Evolutionary conservation across 345 rosid genomes (phyloP).

Genomic region (Adansonia digitata): DNA sequence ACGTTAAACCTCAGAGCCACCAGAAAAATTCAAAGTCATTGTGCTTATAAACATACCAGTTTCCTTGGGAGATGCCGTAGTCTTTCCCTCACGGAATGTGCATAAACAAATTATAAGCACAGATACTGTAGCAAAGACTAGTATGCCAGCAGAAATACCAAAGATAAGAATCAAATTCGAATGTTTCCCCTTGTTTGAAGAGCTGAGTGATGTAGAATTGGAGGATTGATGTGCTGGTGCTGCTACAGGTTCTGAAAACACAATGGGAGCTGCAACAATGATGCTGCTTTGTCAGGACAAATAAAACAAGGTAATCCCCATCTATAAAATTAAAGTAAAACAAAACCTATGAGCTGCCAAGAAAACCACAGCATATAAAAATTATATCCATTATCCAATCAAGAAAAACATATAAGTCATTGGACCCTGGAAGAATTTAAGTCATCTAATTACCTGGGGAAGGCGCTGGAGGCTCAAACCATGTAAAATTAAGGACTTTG

Average conservation of each 20-base stretch:
- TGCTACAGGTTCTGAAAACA: constrained; percentile 46
- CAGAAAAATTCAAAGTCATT: constrained; percentile 2
- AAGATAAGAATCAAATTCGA: constrained; percentile 58
- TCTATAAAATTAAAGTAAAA: constrained; percentile 1
- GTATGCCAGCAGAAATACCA: constrained; percentile 61
- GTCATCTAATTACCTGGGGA: constrained; percentile 56
- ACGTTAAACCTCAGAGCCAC: constrained; percentile 1
- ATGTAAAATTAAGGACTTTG: constrained; percentile 77
- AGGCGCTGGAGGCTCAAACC: constrained; percentile 73
- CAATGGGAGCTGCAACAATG: constrained; percentile 61
- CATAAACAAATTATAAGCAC: constrained; percentile 63
- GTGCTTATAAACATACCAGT: constrained; percentile 43
- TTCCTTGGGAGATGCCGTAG: constrained; percentile 46
- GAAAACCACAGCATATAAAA: not conserved
- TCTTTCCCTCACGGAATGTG: constrained; percentile 48
- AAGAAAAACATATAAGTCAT: constrained; percentile 4
- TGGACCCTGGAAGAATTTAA: constrained; percentile 2
- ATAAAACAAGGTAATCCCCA: not conserved
- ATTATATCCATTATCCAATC: not conserved
- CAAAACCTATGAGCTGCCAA: not conserved
- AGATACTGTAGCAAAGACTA: constrained; percentile 43
- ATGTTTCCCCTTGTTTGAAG: constrained; percentile 49
- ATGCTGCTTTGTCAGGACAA: constrained; percentile 4
- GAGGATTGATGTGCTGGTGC: constrained; percentile 49
- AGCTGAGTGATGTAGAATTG: constrained; percentile 28